A percentile compares a stretch with the other conserved stretches of the same genome.
Conservation (phyloP, 192 early-diverging fungal species). For the Rhizophagus clarus region DNA sequence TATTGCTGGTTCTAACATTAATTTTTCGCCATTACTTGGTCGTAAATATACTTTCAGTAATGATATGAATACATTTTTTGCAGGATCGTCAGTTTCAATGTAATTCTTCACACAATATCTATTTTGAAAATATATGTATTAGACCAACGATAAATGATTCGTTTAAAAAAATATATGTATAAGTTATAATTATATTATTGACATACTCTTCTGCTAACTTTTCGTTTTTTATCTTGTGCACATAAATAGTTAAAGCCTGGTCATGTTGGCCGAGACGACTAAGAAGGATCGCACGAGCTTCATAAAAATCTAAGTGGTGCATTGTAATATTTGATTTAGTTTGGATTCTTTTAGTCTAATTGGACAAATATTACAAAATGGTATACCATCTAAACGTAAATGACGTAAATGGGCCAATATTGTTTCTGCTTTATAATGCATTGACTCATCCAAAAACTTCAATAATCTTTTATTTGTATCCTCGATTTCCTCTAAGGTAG, state of each 20-base stretch:
- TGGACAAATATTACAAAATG: neutral
- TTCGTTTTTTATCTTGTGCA: conserved; percentile 76
- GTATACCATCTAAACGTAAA: conserved; percentile 71
- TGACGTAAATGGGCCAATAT: conserved; percentile 74
- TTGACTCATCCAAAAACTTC: conserved; percentile 70
- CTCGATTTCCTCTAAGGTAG: conserved; percentile 19
- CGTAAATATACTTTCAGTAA: conserved; percentile 65
- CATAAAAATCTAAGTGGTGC: conserved; percentile 62
- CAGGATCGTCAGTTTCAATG: conserved; percentile 46
- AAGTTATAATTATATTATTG: neutral
- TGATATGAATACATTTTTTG: conserved; percentile 63
- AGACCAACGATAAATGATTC: neutral
- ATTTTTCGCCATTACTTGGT: conserved; percentile 44
- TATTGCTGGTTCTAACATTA: conserved; percentile 60
- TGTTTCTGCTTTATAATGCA: conserved; percentile 72
- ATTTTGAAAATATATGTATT: conserved; percentile 41
- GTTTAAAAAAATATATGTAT: too few species aligned
- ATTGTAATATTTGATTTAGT: neutral
- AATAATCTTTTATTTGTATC: conserved; percentile 51
- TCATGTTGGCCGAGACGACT: conserved; percentile 83
- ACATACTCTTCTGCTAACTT: conserved; percentile 67
- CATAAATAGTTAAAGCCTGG: conserved; percentile 82
- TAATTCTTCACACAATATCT: conserved; percentile 68
- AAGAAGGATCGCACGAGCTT: conserved; percentile 81
- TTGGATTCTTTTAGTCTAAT: neutral